Base-by-base conservation (phyloP, 2,329 filamentous ascomycete species). In the Cercospora sojina region DNA sequence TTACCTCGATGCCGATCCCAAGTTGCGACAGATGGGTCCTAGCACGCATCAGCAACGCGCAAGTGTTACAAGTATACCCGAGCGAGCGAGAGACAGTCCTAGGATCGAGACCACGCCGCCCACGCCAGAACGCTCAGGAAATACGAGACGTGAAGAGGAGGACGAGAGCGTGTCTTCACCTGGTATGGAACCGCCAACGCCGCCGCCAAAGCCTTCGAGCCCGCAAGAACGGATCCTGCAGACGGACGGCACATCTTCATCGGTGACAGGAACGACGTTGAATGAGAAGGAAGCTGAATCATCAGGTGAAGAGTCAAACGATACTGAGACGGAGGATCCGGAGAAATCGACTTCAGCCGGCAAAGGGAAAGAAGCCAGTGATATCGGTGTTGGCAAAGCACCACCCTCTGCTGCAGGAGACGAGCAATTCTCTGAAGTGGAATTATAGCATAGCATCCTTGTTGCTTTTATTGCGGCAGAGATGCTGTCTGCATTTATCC, bases 1-100 rank as follows among this genome's bases (percentile, higher is more conserved):
- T 80, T 99, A 99, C 79, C 85, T 99, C 32, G 93, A 97, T 76
- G 95, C 94, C 2, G 89, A 91, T 76, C 87, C 87, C 18, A 86
- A 87, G 74, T 78, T 87, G 71, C 80, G 88, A 64, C 84, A 86
- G 64, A 78, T 84, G 32, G 82, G 82, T 4, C 79, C 80, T 13
- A 77, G 78, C 27, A 75, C 75, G 47, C 70, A 74, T 58, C 74
- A 74, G 59, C 73, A 74, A 63, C 68, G 72, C 51, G 68, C 63
- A 6, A 75, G 71, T 62, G 65, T 73, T 70, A 75, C 67, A 32
- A 65, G 74, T 72, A 62, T 72, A 65, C 67, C 78, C 53, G 63
- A 75, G 16, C 66, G 80, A 32, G 47, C 47, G 29, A 31, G 60
- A 25, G 74, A 77, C 61, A 82, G 80, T 67, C 82, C 82, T 23